Evolutionary conservation across 805 yeast genomes (phyloP).

Genomic region (Lipomyces spencermartinsiae): DNA sequence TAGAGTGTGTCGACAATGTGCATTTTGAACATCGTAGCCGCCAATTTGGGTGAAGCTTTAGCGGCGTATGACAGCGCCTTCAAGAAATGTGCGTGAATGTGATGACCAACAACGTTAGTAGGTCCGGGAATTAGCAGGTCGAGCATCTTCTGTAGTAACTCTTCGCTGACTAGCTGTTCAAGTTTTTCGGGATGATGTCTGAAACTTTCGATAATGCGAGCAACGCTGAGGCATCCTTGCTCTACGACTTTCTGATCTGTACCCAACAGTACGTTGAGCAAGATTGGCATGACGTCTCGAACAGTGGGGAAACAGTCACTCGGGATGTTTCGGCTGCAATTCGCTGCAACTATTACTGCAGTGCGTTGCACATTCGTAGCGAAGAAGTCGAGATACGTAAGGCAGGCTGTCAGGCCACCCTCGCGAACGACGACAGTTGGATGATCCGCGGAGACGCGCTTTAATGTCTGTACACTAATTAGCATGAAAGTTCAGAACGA

Average conservation of each 20-base stretch:
- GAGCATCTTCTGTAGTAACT: conserved; percentile 44
- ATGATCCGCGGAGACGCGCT: conserved; percentile 46
- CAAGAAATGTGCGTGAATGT: conserved; percentile 29
- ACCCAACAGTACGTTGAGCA: conserved; percentile 59
- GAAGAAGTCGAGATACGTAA: conserved; percentile 83
- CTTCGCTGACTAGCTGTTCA: conserved; percentile 52
- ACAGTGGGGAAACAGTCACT: conserved; percentile 54
- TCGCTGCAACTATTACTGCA: conserved; percentile 74
- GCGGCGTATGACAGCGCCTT: conserved; percentile 55
- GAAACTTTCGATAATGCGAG: conserved; percentile 62
- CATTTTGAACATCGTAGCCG: conserved; percentile 55
- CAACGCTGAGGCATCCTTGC: conserved; percentile 67
- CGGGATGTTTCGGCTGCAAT: conserved; percentile 62
- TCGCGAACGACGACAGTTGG: conserved; percentile 52
- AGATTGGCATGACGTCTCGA: conserved; percentile 62
- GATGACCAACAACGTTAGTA: conserved; percentile 27
- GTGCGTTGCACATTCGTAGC: conserved; percentile 88
- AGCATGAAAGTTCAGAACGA: conserved; percentile 64
- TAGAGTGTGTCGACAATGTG: conserved; percentile 56
- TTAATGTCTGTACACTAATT: conserved; percentile 52
- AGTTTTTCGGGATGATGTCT: conserved; percentile 52
- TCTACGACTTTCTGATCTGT: conserved; percentile 68
- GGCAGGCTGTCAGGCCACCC: conserved; percentile 68
- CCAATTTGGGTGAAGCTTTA: conserved; percentile 52
- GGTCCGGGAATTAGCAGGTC: conserved; percentile 28